A percentile compares a stretch with the other conserved stretches of the same genome.
Conservation (phyloP, 225 moss, liverwort and hornwort genomes). For the Straminergon stramineum region DNA sequence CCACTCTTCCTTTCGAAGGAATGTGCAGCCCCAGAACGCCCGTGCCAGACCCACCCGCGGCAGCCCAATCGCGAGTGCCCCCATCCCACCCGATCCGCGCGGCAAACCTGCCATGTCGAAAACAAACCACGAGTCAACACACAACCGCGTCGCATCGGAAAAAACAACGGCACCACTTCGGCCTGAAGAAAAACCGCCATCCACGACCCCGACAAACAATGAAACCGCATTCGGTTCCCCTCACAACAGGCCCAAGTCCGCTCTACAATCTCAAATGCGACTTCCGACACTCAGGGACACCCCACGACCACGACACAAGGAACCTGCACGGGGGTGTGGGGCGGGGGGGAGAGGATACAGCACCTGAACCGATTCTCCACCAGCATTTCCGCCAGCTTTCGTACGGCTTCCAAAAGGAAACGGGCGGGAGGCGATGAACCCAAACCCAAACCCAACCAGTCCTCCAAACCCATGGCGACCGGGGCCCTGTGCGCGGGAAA, state of each 20-base stretch:
- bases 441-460: constrained; percentile 18
- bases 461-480: constrained; percentile 22
- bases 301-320: neutral
- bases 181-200: neutral
- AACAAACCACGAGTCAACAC: neutral
- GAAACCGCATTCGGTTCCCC: neutral
- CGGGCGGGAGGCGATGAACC: neutral
- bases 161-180: neutral
- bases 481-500: neutral
- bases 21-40: constrained; percentile 49
- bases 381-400: constrained; percentile 38
- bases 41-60: constrained; percentile 66
- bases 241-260: neutral
- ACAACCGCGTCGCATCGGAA: neutral
- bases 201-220: neutral
- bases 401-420: constrained; percentile 14
- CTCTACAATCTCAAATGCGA: neutral
- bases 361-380: constrained; percentile 90
- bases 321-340: no score
- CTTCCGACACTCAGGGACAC: neutral
- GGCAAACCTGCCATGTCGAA: constrained; percentile 42
- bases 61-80: constrained; percentile 69
- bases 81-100: constrained; percentile 64
- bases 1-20: constrained; percentile 38
- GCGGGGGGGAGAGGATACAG: neutral